Evolutionary conservation across 345 rosid species (phyloP), one percentile per base, ranked within the genome.

Genomic region (Eutrema heterophyllum): DNA sequence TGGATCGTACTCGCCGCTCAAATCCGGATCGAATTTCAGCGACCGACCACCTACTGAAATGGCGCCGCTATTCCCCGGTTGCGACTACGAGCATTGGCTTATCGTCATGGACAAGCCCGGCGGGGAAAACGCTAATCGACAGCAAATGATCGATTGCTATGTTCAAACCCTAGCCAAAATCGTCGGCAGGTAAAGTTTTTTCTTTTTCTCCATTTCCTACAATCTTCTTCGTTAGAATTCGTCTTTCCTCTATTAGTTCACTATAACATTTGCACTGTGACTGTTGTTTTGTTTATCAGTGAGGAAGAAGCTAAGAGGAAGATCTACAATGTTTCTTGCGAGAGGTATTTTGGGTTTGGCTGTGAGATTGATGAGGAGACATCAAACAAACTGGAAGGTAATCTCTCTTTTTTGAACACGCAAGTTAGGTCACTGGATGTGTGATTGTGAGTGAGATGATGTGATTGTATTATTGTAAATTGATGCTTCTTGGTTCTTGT

Each of bases 81-180:
- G 79, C 21, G 79, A 75, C 16, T 74, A 74, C 40, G 68, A 87
- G 67, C 97, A 93, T 80, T 93, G 98, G 97, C 83, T 93, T 9
- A 93, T 91, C 48, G 85, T 93, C 14, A 93, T 89, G 86, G 97
- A 94, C 32, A 88, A 91, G 76, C 95, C 93, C n/a, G 92, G 95
- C 9, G 91, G 96, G 0, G 96, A 91, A 45, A 89, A 83, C 2
- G 97, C 97, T 1, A 82, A 83, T 2, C 88, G 86, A 64, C 90
- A 94, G 82, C 89, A 91, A 78, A 91, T 94, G 93, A 87, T 91
- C 24, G 96, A 94, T 71, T 86, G 90, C 21, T 93, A 93, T 54
- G 46, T 93, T 45, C 70, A 91, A 80, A 91, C 97, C 48, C 78
- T 89, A 2, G 89, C 97, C 6, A 84, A 88, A 74, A 82, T 91